Conservation (phyloP, 2,329 filamentous ascomycete species). For the Beauveria asiatica region DNA sequence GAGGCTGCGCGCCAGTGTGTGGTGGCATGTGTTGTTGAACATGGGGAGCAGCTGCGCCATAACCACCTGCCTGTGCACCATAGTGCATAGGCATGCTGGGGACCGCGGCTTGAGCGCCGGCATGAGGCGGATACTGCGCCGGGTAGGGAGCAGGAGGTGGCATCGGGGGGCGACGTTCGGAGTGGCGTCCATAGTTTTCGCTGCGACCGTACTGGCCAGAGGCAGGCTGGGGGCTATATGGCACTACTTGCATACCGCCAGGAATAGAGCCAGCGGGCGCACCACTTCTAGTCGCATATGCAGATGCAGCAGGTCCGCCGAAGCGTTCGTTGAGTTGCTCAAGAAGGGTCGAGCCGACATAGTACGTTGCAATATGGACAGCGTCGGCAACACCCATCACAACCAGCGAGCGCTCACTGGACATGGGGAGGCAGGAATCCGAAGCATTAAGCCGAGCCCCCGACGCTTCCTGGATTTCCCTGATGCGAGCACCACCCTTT, state of each 20-base stretch:
- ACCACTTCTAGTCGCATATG: conserved; percentile 90
- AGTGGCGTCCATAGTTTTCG: conserved; percentile 70
- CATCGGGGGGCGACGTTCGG: conserved; percentile 67
- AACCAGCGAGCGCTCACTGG: conserved; percentile 93
- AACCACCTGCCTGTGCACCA: conserved; percentile 63
- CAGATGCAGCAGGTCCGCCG: conserved; percentile 90
- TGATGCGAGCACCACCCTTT: conserved; percentile 90
- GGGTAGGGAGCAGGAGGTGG: conserved; percentile 59
- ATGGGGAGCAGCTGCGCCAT: conserved; percentile 67
- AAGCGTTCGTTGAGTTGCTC: conserved; percentile 97
- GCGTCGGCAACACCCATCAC: conserved; percentile 97
- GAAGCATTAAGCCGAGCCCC: conserved; percentile 95
- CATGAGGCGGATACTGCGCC: conserved; percentile 61
- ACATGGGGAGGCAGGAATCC: conserved; percentile 86
- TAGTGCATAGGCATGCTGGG: conserved; percentile 70
- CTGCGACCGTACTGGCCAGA: conserved; percentile 88
- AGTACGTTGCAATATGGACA: conserved; percentile 98
- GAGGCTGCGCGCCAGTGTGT: conserved; percentile 45
- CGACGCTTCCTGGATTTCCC: conserved; percentile 96
- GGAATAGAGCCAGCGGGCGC: conserved; percentile 89
- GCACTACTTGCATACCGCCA: conserved; percentile 98
- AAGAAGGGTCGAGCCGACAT: conserved; percentile 93
- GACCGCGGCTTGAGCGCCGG: conserved; percentile 45
- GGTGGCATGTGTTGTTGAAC: conserved; percentile 66
- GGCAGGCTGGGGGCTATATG: conserved; percentile 87